Base-by-base conservation (phyloP, 2,329 filamentous ascomycete genomes). In the Thermothelomyces thermophilus region DNA sequence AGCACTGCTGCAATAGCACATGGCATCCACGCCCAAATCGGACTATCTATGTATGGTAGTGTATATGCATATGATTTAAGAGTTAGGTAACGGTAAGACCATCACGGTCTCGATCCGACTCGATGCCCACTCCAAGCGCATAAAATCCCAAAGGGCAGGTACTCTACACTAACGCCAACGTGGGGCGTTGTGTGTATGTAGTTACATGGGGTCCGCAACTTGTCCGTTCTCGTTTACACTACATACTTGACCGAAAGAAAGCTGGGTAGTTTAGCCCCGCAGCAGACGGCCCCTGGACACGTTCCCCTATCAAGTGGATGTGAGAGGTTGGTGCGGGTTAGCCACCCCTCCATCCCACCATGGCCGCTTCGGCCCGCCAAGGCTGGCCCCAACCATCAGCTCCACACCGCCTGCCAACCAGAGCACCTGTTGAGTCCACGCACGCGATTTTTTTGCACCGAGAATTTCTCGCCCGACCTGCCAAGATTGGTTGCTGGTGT, bases 311-410 rank as follows among this genome's bases (percentile, higher is more conserved):
- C 7, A 30, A 7, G 13, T 16, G 22, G 17, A 31, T 20, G 5
- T 49, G 40, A 49, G 40, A 49, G 46, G 46, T 40, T 24, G 22
- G 40, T 19, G 5, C 17, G 17, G 33, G 31, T 10, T n/a, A 6
- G 16, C 4, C 24, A 36, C 28, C 28, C 16, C 28, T 11, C 4
- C 28, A n/a, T n/a, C 33, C 14, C 3, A 45, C 11, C n/a, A 22
- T 14, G 5, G 46, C 41, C 35, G 41, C 35, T 48, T 46, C 47
- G 40, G 45, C 35, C 43, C 44, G 47, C 48, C 47, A 53, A 53
- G 48, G 20, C 42, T 47, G 35, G 19, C 35, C 13, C 31, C 33
- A 22, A 37, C 34, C 47, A 28, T 40, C 26, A 17, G 4, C n/a
- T 36, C 42, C 50, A 46, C 37, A 24, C 26, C 6, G 20, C 17